Evolutionary conservation across 768 basidiomycete species (phyloP).

Genomic region (Pulveroboletus sp.): DNA sequence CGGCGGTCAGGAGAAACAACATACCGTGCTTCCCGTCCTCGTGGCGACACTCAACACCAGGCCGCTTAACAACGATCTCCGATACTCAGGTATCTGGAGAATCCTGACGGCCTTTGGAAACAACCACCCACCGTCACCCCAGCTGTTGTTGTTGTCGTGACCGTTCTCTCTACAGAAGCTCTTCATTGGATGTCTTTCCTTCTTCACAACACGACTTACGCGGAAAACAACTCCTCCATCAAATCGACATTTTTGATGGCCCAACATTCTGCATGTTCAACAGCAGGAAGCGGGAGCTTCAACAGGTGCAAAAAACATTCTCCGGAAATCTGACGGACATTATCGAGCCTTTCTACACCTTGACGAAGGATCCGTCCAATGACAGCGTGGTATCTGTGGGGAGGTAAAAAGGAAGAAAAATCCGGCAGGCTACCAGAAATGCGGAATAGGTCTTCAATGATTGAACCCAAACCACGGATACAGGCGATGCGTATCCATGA

Average conservation of each 20-base stretch:
- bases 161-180: slow-evolving; percentile 31
- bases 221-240: slow-evolving; percentile 52
- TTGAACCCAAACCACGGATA: slow-evolving; percentile 58
- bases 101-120: slow-evolving; percentile 72
- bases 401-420: slow-evolving; percentile 60
- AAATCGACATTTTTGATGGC: slow-evolving; percentile 44
- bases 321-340: slow-evolving; percentile 81
- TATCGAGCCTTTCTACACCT: slow-evolving; percentile 87
- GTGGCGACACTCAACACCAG: slow-evolving; percentile 79
- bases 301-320: slow-evolving; percentile 55
- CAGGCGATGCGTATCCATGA: slow-evolving; percentile 90
- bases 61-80: slow-evolving; percentile 61
- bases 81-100: slow-evolving; percentile 61
- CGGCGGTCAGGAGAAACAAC: slow-evolving; percentile 24
- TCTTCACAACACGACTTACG: slow-evolving; percentile 33
- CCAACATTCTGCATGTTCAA: slow-evolving; percentile 46
- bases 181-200: slow-evolving; percentile 1
- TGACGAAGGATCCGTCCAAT: slow-evolving; percentile 80
- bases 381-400: slow-evolving; percentile 51
- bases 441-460: slow-evolving; percentile 51
- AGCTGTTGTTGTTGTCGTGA: slow-evolving; percentile 37
- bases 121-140: slow-evolving; percentile 74
- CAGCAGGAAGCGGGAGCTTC: slow-evolving; percentile 41
- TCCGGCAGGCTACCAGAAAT: slow-evolving; percentile 40
- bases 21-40: slow-evolving; percentile 81